phyloP scores from a whole-genome alignment of 23 red algal genomes.

The Gracilaria domingensis region DNA sequence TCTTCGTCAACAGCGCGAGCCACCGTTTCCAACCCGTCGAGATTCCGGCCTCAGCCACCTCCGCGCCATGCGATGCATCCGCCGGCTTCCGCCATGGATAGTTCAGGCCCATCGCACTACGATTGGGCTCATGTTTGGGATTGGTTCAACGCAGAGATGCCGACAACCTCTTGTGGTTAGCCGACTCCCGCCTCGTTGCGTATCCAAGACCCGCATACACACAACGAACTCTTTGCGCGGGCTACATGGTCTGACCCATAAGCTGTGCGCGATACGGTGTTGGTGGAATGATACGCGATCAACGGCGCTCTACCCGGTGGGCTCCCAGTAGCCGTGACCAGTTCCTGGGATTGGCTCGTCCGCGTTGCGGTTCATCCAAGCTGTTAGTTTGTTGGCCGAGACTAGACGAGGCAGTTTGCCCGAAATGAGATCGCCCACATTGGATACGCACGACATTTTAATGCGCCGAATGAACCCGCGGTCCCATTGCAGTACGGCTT shows the following conservation, averaged over 20 bases:
- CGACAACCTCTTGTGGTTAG: neutral
- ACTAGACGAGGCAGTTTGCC: neutral
- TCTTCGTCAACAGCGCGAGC: too few species aligned
- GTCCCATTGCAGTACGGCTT: neutral
- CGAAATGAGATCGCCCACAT: neutral
- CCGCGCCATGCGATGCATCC: too few species aligned
- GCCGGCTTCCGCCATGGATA: too few species aligned
- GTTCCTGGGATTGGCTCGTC: neutral
- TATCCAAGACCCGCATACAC: neutral
- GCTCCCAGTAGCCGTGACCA: neutral
- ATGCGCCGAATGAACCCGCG: neutral
- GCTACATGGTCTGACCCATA: neutral
- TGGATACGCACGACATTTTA: neutral
- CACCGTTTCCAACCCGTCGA: too few species aligned
- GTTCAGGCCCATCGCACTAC: too few species aligned
- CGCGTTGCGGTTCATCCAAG: constrained; percentile 24
- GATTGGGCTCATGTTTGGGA: neutral
- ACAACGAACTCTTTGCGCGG: neutral
- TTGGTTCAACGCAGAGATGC: neutral
- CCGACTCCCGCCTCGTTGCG: neutral
- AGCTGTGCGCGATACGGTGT: neutral
- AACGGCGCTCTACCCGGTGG: constrained; percentile 14
- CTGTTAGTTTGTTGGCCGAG: neutral
- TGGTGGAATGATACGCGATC: neutral
- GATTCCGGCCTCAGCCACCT: too few species aligned